Evolutionary conservation across 208 protist species (phyloP).

Genomic region (Leptomonas seymouri): DNA sequence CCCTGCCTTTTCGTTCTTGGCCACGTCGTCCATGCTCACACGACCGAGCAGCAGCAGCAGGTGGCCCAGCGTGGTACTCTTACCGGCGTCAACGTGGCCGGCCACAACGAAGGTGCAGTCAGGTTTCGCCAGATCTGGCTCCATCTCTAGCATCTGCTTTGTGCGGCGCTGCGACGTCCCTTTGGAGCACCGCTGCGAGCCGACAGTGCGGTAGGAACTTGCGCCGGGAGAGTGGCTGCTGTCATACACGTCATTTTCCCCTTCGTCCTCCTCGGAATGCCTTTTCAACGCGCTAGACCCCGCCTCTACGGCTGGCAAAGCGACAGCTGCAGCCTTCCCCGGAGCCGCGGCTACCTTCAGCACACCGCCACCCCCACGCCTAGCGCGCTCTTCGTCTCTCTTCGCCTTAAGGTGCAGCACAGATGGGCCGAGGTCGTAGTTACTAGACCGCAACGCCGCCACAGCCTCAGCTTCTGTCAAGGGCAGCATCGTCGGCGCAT

Average conservation of each 20-base stretch:
- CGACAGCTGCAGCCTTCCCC: not conserved
- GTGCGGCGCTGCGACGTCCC: slow-evolving; percentile 34
- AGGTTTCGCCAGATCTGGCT: slow-evolving; percentile 45
- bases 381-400: slow-evolving; percentile 35
- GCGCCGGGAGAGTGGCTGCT: slow-evolving; percentile 10
- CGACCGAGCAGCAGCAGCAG: slow-evolving; percentile 80
- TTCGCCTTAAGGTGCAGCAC: slow-evolving; percentile 35
- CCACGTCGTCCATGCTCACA: slow-evolving; percentile 72
- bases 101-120: slow-evolving; percentile 89
- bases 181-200: slow-evolving; percentile 21
- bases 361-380: slow-evolving; percentile 23
- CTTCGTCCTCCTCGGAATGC: not conserved
- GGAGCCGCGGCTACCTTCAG: slow-evolving; percentile 25
- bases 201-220: slow-evolving; percentile 18
- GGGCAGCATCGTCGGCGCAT: slow-evolving; percentile 35
- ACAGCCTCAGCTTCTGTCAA: slow-evolving; percentile 48
- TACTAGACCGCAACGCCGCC: slow-evolving; percentile 51
- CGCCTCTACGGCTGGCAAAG: not conserved
- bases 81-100: slow-evolving; percentile 88
- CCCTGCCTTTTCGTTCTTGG: slow-evolving; percentile 88
- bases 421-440: slow-evolving; percentile 60
- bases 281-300: not conserved
- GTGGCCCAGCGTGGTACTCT: slow-evolving; percentile 88
- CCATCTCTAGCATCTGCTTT: slow-evolving; percentile 36
- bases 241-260: slow-evolving; percentile 12